Conservation (phyloP, 306 rosid genomes). For the Oxytropis ochrocephala region DNA sequence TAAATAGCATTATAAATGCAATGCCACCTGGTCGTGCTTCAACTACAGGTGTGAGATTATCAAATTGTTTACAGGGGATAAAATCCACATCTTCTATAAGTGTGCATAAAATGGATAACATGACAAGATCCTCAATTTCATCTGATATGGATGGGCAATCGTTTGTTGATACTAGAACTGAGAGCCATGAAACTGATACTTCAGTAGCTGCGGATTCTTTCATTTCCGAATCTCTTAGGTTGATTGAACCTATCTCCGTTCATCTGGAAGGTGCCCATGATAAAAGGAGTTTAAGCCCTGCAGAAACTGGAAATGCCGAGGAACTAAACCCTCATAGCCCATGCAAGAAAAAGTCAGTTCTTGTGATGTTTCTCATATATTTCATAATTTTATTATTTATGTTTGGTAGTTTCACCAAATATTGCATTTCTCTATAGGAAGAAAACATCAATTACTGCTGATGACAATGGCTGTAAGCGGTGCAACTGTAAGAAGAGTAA, state of each 20-base stretch:
- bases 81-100: slow-evolving; percentile 24
- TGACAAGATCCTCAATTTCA: slow-evolving; percentile 12
- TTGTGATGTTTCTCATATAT: not conserved
- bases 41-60: slow-evolving; percentile 26
- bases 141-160: slow-evolving; percentile 18
- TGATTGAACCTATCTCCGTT: not conserved
- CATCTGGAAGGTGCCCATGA: slow-evolving; percentile 21
- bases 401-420: slow-evolving; percentile 8
- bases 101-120: slow-evolving; percentile 19
- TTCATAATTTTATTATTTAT: not conserved
- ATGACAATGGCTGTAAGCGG: slow-evolving; percentile 36
- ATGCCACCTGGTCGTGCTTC: slow-evolving; percentile 35
- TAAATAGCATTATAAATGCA: slow-evolving; percentile 57
- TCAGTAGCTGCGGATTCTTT: slow-evolving; percentile 23
- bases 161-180: slow-evolving; percentile 23
- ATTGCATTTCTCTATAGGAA: slow-evolving; percentile 38
- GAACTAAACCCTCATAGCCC: slow-evolving; percentile 31
- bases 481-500: slow-evolving; percentile 68
- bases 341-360: slow-evolving; percentile 46
- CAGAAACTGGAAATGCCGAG: slow-evolving; percentile 23
- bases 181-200: slow-evolving; percentile 19
- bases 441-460: slow-evolving; percentile 22
- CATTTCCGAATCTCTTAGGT: slow-evolving; percentile 23
- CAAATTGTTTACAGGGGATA: slow-evolving; percentile 29
- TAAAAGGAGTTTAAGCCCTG: slow-evolving; percentile 19